phyloP scores from a whole-genome alignment of 257 asterid species.

The Solanum etuberosum region DNA sequence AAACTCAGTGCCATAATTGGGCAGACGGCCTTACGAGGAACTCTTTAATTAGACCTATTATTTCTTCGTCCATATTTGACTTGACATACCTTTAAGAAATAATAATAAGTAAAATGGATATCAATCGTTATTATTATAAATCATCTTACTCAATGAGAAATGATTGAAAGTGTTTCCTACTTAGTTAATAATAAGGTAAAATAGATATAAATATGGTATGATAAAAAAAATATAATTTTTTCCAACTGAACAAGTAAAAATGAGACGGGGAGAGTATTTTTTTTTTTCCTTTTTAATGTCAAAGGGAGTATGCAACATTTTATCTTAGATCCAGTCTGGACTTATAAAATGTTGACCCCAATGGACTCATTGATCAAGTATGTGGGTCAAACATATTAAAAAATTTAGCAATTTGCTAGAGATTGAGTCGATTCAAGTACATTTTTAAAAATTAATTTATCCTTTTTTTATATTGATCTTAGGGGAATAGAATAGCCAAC shows the following conservation, averaged over 20 bases:
- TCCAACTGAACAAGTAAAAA: neutral
- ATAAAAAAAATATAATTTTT: no score
- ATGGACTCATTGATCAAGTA: neutral
- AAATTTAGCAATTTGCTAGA: neutral
- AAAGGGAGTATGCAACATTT: neutral
- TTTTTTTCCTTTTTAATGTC: neutral
- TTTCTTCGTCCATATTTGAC: no score
- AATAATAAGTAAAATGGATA: no score
- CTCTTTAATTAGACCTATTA: neutral
- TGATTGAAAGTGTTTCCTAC: neutral
- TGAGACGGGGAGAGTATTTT: neutral
- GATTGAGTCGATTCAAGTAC: neutral
- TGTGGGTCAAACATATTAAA: neutral
- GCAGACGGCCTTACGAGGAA: neutral
- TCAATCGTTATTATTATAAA: no score
- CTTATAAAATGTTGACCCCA: neutral
- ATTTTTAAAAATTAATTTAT: neutral
- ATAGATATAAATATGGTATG: no score
- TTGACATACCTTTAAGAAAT: neutral
- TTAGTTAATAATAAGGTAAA: no score
- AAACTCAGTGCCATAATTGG: neutral
- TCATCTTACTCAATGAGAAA: neutral
- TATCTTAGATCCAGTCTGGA: neutral
- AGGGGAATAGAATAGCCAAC: neutral
- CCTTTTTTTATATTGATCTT: neutral